Conservation (phyloP, 2,329 filamentous ascomycete species). For the Grosmannia penicillata region DNA sequence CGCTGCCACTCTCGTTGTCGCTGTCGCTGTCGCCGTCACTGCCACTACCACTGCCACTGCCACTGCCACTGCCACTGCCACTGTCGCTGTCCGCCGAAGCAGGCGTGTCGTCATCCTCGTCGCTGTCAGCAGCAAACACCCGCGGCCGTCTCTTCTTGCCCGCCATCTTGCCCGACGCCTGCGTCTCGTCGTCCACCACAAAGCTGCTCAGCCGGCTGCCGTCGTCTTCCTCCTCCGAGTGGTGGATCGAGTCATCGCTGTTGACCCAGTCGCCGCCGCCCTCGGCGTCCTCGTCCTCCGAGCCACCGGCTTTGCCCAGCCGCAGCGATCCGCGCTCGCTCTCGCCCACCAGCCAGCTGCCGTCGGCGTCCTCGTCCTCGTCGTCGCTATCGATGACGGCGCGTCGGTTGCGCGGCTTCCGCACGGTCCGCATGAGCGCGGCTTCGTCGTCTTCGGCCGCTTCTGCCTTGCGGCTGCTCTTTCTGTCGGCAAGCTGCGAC, state of each 20-base stretch:
- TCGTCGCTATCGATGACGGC: conserved; percentile 53
- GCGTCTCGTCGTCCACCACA: conserved; percentile 33
- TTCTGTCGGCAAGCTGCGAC: no score
- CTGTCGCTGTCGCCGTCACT: conserved; percentile 1
- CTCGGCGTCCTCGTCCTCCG: conserved; percentile 57
- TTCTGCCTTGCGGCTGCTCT: conserved; percentile 4
- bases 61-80: conserved; percentile 11
- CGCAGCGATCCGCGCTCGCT: conserved; percentile 42
- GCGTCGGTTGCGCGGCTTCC: conserved; percentile 33
- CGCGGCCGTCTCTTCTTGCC: no score
- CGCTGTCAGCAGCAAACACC: no score
- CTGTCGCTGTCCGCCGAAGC: no score
- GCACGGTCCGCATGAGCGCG: conserved; percentile 3
- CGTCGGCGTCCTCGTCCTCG: conserved; percentile 29
- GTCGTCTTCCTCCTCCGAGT: conserved; percentile 39
- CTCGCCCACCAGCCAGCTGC: conserved; percentile 66
- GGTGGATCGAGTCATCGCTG: conserved; percentile 50
- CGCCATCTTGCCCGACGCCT: conserved; percentile 13
- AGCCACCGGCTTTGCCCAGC: conserved; percentile 68
- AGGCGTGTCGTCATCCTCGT: conserved; percentile 15
- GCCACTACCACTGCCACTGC: neutral
- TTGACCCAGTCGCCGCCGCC: conserved; percentile 69
- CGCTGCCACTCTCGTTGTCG: neutral
- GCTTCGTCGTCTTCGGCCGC: neutral
- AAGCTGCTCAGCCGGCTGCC: conserved; percentile 41